Evolutionary conservation across 805 yeast genomes (phyloP), one percentile per base, ranked within the genome.

Genomic region (Saccharomycopsis sp.): DNA sequence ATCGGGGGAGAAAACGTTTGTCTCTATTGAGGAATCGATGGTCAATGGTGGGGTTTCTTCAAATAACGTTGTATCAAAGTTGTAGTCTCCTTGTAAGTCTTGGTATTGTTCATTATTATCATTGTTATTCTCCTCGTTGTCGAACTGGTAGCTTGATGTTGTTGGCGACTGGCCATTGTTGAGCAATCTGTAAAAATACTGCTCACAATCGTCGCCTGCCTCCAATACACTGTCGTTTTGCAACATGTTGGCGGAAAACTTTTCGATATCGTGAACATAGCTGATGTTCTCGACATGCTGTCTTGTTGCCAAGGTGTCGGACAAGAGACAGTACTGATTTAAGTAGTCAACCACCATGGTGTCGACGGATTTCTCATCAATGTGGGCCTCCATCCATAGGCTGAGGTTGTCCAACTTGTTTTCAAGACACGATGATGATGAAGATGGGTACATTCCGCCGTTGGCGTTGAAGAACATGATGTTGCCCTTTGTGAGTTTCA

Each of bases 181-280:
- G n/a, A n/a, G n/a, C n/a, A n/a, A n/a, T 23, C 40, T 35, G 32
- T 41, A 34, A 13, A 33, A 39, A 18, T 32, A 46, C 31, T 36
- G 47, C 31, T 46, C 48, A 18, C 47, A 46, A 20, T 46, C 49
- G 27, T 42, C 49, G 18, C 49, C 49, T 4, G 32, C 10, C 3
- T 31, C n/a, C 13, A 45, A 33, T 2, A 32, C 46, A 18, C 26
- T 36, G 10, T 39, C 38, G 9, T 30, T 26, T 4, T 39, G 29
- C 10, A 13, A 5, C 15, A 41, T 16, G 4, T 17, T 31, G 15
- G 12, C 16, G 2, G 30, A 18, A 26, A 42, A 42, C 9, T 42
- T 31, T 6, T 38, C 38, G n/a, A 42, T 17, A 30, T 44, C 34
- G 36, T 44, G 30, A 15, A 44, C 44, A 20, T 44, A 44, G 18